A percentile compares a stretch with the other conserved stretches of the same genome.
phyloP scores from a whole-genome alignment of 306 rosid species.

The Quercus mongolica region DNA sequence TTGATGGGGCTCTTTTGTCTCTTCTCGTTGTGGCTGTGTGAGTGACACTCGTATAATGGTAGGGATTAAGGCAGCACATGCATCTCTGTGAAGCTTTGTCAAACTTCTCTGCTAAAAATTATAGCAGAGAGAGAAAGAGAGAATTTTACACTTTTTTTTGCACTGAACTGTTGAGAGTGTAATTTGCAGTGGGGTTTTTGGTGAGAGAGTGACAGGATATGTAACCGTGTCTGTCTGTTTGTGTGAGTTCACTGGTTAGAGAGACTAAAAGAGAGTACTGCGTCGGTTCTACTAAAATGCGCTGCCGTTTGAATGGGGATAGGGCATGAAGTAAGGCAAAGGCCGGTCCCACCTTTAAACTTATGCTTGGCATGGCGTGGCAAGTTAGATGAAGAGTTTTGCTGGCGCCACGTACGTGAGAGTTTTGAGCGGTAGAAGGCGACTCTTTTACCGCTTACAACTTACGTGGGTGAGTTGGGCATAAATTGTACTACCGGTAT shows the following conservation, averaged over 20 bases:
- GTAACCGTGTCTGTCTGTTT: no score
- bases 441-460: no score
- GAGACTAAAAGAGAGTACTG: not conserved
- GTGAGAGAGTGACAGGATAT: not conserved
- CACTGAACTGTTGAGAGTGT: no score
- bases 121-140: no score
- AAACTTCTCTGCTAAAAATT: no score
- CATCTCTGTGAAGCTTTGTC: no score
- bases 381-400: no score
- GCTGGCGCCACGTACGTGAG: no score
- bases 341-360: not conserved
- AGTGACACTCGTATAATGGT: not conserved
- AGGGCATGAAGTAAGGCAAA: not conserved
- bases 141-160: not conserved
- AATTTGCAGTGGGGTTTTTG: not conserved
- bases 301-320: constrained; percentile 13
- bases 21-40: not conserved
- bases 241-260: no score
- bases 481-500: rapidly evolving
- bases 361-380: not conserved
- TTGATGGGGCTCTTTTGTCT: no score
- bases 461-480: no score
- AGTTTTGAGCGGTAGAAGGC: rapidly evolving
- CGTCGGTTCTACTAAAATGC: not conserved
- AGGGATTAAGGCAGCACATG: no score